Base-by-base conservation (phyloP, 2,329 filamentous ascomycete species). In the Ophiocordyceps sinensis region DNA sequence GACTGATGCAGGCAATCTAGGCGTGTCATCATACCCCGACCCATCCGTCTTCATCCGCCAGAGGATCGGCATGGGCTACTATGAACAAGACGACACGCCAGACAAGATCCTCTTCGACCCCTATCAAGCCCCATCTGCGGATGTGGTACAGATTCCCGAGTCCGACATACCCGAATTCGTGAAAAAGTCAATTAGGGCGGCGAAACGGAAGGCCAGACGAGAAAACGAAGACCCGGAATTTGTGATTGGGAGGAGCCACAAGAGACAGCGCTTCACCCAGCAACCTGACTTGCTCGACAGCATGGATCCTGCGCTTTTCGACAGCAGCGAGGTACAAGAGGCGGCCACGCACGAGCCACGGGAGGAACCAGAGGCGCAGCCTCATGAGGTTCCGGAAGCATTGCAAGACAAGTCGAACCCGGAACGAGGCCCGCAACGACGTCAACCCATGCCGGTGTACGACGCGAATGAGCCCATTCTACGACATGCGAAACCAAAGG, bases 51-150 rank as follows among this genome's bases (percentile, higher is more conserved):
- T 67, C 31, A 60, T 57, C 34, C 61, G 60, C n/a, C 67, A 70
- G 39, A 62, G 70, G 28, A 70, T 77, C 46, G 74, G 74, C 14
- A 70, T 75, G 63, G 73, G 72, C 10, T 77, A 77, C 53, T 78
- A 77, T 51, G 67, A 77, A 43, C 72, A 75, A 48, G 71, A 74
- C 44, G 70, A 75, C 47, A 66, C 65, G 19, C 65, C 68, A 2
- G 71, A 77, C 52, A 72, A 63, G 50, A 77, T 77, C 52, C 53
- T 77, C 3, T 78, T 77, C 43, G 71, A 78, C 46, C 68, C 68
- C 9, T 77, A 75, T 50, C 68, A 76, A 47, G 63, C 64, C 26
- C 73, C 73, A 5, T 58, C 67, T 12, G 60, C 63, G 4, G 67
- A 71, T 4, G 55, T 57, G 11, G 50, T 73, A 41, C 51, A 56